These are phyloP conservation scores for Casuarina glauca DNA, from an alignment of 306 rosid species.

Conservation along the genomic window DNA sequence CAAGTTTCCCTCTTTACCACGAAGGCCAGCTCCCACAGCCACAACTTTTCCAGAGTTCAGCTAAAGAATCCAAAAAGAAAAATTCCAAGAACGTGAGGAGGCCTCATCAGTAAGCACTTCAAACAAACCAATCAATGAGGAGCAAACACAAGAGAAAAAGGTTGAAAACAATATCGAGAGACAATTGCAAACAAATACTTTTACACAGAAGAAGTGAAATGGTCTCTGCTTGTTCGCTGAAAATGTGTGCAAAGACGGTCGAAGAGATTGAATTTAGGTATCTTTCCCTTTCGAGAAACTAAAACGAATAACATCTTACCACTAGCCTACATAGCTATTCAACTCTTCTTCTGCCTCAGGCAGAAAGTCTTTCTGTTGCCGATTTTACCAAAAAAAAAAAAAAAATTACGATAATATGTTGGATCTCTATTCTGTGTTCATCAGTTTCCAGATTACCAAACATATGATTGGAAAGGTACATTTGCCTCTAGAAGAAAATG, in stretches of 20 bases:
- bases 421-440: not conserved
- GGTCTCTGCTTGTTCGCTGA: not conserved
- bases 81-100: not conserved
- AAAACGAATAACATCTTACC: not conserved
- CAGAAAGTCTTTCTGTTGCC: no score
- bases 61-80: slow-evolving; percentile 17
- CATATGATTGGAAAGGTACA: not conserved
- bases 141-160: not conserved
- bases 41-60: slow-evolving; percentile 74
- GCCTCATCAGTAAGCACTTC: not conserved
- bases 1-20: slow-evolving; percentile 53
- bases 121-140: not conserved
- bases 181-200: not conserved
- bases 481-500: not conserved
- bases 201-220: not conserved
- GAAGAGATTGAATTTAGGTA: not conserved
- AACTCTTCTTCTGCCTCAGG: not conserved
- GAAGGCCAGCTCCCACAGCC: slow-evolving; percentile 68
- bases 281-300: not conserved
- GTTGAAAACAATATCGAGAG: not conserved
- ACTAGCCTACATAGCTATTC: not conserved
- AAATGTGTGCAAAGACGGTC: not conserved
- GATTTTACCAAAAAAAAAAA: not conserved
- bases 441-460: not conserved
- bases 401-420: not conserved